Base-by-base conservation (phyloP, 139 green algal species). In the Micromonas commoda region DNA sequence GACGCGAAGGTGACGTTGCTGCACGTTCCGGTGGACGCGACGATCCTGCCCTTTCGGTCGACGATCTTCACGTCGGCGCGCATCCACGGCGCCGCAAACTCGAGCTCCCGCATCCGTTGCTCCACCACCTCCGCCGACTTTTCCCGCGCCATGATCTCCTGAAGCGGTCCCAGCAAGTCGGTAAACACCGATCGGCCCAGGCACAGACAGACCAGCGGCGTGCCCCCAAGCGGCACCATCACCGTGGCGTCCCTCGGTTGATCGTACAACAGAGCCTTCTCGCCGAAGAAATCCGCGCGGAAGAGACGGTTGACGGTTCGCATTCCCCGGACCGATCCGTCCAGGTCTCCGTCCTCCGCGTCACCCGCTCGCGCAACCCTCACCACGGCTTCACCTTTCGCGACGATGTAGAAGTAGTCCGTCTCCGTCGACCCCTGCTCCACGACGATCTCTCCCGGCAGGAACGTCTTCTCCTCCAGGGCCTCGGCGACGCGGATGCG, bases 281-380 rank as follows among this genome's bases (percentile, higher is more conserved):
- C 93, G 0, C 93, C 93, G 78, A 98, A 97, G 76, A 96, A 98
- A 85, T 98, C 93, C 9, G 88, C 85, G 35, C 87, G 91, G 85
- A 97, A 97, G 13, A 98, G 90, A 77, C 96, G 89, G 85, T 97
- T 97, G 21, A 98, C 90, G 81, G n/a, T n/a, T n/a, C n/a, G n/a
- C n/a, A n/a, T n/a, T n/a, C 9, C 45, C 45, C 9, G 9, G 45
- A 57, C 16, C 45, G 45, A 9, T 57, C 45, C 45, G 9, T 57
- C 16, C 45, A 16, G 9, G 45, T 23, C 45, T 57, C 16, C 45
- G 45, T 9, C 45, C 9, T 23, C 45, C 45, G 45, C 45, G 9
- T 9, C 16, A 57, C 9, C 9, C 45, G 45, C 45, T 57, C 45
- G 91, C 91, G n/a, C n/a, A n/a, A n/a, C 82, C 54, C 89, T 90